Evolutionary conservation across 495 filamentous ascomycete genomes (phyloP).

Genomic region (Sordaria brevicollis): DNA sequence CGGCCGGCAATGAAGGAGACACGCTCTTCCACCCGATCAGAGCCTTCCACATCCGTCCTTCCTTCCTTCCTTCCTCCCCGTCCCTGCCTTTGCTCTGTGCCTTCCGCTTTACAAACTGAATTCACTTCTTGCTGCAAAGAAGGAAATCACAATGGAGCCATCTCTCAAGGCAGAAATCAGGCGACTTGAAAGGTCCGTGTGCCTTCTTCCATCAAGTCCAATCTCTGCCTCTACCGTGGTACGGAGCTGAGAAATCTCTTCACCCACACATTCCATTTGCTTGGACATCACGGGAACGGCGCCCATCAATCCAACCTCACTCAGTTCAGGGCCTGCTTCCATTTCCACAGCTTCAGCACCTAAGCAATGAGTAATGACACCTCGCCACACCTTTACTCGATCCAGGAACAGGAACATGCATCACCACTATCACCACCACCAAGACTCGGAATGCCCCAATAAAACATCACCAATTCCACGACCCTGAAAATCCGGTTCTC

Average conservation of each 20-base stretch:
- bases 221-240: neutral
- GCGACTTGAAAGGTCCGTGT: neutral
- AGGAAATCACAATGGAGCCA: neutral
- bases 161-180: neutral
- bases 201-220: too few relatives aligned
- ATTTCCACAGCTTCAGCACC: neutral
- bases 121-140: neutral
- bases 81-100: too few relatives aligned
- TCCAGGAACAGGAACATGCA: neutral
- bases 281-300: neutral
- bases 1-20: conserved; percentile 2
- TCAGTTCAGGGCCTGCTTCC: neutral
- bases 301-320: neutral
- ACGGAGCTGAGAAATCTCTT: neutral
- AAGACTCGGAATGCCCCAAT: neutral
- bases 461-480: neutral
- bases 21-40: neutral
- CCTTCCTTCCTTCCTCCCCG: neutral
- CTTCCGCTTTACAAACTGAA: neutral
- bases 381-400: neutral
- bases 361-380: neutral
- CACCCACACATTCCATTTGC: too few relatives aligned
- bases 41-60: neutral
- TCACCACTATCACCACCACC: neutral
- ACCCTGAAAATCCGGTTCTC: neutral